Percentiles rank a stretch among this genome's conserved stretches.
Conservation (phyloP, 257 asterid species). For the Cordia subcordata region DNA sequence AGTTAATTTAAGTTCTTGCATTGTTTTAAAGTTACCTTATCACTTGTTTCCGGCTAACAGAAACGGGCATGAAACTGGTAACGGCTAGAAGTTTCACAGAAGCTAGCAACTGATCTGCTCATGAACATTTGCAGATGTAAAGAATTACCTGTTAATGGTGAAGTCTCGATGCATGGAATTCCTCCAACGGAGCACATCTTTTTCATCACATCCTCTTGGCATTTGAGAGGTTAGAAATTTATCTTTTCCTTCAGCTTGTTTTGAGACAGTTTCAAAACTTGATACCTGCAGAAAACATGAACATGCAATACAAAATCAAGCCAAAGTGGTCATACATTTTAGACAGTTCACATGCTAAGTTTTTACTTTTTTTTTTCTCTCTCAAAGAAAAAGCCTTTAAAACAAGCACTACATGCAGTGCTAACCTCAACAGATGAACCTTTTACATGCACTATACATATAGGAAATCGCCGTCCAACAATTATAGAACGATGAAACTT, state of each 20-base stretch:
- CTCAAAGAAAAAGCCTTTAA: neutral
- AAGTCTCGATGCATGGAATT: conserved; percentile 79
- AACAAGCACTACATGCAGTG: conserved; percentile 13
- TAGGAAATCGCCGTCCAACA: conserved; percentile 79
- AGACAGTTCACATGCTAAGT: no score
- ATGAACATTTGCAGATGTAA: conserved; percentile 1
- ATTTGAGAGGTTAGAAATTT: conserved; percentile 20
- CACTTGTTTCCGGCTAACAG: neutral
- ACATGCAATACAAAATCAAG: neutral
- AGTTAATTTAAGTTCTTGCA: no score
- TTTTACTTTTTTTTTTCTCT: neutral
- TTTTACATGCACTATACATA: conserved; percentile 56
- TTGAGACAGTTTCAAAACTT: conserved; percentile 65
- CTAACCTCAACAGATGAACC: conserved; percentile 76
- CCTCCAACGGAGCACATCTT: conserved; percentile 64
- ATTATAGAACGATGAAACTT: conserved; percentile 42
- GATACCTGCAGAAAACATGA: conserved; percentile 50
- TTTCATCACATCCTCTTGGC: conserved; percentile 43
- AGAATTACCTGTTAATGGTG: conserved; percentile 72
- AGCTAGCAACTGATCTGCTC: neutral
- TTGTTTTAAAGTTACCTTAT: no score
- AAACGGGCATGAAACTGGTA: neutral
- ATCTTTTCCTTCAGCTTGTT: conserved; percentile 21
- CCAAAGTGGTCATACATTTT: neutral
- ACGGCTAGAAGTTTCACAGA: neutral